These are phyloP conservation scores for Lagenaria siceraria DNA, from an alignment of 306 rosid species.

Conservation along the genomic window DNA sequence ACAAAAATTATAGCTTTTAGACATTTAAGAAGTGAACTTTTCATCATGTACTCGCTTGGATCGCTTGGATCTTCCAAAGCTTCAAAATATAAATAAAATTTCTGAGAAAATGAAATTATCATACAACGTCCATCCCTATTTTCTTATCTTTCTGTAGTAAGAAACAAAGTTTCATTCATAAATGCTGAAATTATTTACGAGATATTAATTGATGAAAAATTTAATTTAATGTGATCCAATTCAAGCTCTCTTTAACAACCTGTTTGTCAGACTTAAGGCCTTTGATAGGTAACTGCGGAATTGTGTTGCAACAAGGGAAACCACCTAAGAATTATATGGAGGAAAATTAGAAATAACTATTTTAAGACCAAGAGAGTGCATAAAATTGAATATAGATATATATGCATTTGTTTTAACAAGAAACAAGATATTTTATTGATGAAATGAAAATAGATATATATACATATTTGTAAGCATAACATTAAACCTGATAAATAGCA, in stretches of 20 bases:
- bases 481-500: conserved; percentile 76
- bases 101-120: not conserved
- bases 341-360: not conserved
- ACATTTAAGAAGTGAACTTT: conserved; percentile 7
- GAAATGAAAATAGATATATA: not conserved
- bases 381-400: conserved; percentile 7
- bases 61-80: not conserved
- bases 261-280: conserved; percentile 74
- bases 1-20: conserved; percentile 3
- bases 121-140: not conserved
- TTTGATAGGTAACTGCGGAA: conserved; percentile 78
- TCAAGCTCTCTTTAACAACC: conserved; percentile 28
- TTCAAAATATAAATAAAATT: not conserved
- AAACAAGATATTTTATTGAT: too few relatives aligned
- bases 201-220: not conserved
- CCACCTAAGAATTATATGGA: conserved; percentile 32
- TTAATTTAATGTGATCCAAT: not conserved
- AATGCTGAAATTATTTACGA: not conserved
- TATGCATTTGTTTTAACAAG: too few relatives aligned
- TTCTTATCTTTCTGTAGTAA: not conserved
- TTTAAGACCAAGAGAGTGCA: not conserved
- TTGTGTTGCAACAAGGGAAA: conserved; percentile 63
- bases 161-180: not conserved
- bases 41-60: not conserved
- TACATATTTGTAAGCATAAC: not conserved